Evolutionary conservation across 306 rosid genomes (phyloP).

Genomic region (Vigna hirtella): DNA sequence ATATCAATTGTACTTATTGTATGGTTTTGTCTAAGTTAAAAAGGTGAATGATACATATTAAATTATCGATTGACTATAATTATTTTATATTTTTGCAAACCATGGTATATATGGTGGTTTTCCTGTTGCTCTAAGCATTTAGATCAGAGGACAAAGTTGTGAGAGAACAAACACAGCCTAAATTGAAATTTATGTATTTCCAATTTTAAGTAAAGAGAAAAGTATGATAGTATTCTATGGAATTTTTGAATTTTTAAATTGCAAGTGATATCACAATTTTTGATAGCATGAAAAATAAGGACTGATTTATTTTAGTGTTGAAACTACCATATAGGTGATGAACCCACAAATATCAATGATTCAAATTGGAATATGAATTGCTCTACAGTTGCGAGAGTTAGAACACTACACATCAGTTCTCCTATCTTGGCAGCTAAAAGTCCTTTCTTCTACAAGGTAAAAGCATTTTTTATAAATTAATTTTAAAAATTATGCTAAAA

Average conservation of each 20-base stretch:
- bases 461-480: slow-evolving; percentile 2
- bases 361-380: slow-evolving; percentile 79
- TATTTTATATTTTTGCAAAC: no score
- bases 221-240: not conserved
- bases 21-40: not conserved
- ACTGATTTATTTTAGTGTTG: not conserved
- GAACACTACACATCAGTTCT: slow-evolving; percentile 85
- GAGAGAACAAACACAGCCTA: not conserved
- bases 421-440: slow-evolving; percentile 98
- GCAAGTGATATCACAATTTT: not conserved
- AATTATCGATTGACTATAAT: not conserved
- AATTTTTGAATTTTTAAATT: not conserved
- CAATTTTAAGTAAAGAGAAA: not conserved
- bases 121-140: not conserved
- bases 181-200: not conserved
- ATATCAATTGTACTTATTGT: not conserved
- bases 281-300: not conserved
- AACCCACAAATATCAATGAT: slow-evolving; percentile 64
- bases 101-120: not conserved
- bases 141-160: not conserved
- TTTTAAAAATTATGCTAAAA: slow-evolving; percentile 22
- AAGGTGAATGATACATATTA: not conserved
- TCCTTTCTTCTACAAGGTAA: slow-evolving; percentile 93
- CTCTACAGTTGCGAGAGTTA: slow-evolving; percentile 75
- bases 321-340: slow-evolving; percentile 64